Evolutionary conservation across 139 green algal species (phyloP).

Genomic region (Eudorina sp.): DNA sequence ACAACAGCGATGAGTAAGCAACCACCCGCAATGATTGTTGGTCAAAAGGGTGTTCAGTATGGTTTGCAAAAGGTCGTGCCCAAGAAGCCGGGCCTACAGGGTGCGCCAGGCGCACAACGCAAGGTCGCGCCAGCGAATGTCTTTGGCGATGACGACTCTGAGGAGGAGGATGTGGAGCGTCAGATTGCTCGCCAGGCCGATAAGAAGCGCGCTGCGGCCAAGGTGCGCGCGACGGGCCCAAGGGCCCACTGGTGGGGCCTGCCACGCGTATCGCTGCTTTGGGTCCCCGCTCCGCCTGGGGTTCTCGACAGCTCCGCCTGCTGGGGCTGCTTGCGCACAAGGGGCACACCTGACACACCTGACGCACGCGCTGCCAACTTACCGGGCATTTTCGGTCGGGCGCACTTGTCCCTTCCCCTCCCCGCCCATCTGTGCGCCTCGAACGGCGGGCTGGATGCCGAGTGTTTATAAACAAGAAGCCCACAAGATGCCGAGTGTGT

Average conservation of each 20-base stretch:
- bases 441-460: no score
- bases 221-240: constrained; percentile 46
- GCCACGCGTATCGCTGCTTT: no score
- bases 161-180: constrained; percentile 69
- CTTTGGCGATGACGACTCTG: constrained; percentile 78
- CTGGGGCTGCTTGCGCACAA: no score
- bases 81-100: constrained; percentile 50
- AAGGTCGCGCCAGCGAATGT: constrained; percentile 48
- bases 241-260: background rate
- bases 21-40: constrained; percentile 45
- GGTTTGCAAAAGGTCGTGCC: constrained; percentile 69
- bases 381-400: no score
- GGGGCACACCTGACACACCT: no score
- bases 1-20: constrained; percentile 38
- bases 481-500: no score
- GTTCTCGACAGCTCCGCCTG: no score
- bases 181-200: constrained; percentile 78
- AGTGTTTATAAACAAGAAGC: no score
- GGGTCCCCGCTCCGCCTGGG: no score
- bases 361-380: no score
- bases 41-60: constrained; percentile 86
- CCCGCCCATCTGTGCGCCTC: no score
- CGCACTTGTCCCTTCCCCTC: no score
- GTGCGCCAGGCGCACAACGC: background rate
- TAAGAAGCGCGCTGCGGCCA: constrained; percentile 72